Conservation (phyloP, 1,284 basidiomycete species). For the Vanrija humicola region DNA sequence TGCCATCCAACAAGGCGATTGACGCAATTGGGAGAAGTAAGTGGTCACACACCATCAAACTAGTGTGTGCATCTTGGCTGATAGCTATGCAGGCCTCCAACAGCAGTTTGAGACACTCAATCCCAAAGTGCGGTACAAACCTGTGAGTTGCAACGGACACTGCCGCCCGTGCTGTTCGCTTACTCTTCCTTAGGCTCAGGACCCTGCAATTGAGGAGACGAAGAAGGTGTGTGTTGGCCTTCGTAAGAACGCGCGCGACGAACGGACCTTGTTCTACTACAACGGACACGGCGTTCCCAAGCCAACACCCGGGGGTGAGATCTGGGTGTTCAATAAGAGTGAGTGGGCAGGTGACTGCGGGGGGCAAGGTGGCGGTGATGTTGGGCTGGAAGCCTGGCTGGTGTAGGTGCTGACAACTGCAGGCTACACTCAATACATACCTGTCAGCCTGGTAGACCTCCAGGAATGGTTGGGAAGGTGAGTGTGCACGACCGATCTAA, state of each 20-base stretch:
- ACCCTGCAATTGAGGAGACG: constrained; percentile 92
- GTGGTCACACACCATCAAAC: constrained; percentile 9
- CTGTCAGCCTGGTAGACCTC: constrained; percentile 87
- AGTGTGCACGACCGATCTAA: constrained; percentile 6
- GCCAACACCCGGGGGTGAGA: constrained; percentile 91
- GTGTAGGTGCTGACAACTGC: constrained; percentile 4
- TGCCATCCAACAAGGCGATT: constrained; percentile 77
- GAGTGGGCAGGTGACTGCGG: constrained; percentile 8
- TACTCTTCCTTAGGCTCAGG: constrained; percentile 60
- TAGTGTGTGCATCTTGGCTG: not conserved
- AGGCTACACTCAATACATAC: constrained; percentile 96
- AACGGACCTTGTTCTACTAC: constrained; percentile 94
- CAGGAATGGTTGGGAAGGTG: constrained; percentile 76
- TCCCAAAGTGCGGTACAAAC: constrained; percentile 82
- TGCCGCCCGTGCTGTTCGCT: not conserved
- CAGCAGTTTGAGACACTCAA: constrained; percentile 91
- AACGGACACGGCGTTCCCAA: constrained; percentile 98
- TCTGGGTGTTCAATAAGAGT: constrained; percentile 97
- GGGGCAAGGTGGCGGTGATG: not conserved
- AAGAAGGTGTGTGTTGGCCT: constrained; percentile 82
- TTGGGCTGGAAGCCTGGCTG: not conserved
- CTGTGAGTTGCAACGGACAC: constrained; percentile 42
- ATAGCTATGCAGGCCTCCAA: constrained; percentile 59
- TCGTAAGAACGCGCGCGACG: constrained; percentile 85
- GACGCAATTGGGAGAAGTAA: constrained; percentile 50